Evolutionary conservation across 768 basidiomycete genomes (phyloP), one percentile per base, ranked within the genome.

Genomic region (Coprinopsis strossmayeri): DNA sequence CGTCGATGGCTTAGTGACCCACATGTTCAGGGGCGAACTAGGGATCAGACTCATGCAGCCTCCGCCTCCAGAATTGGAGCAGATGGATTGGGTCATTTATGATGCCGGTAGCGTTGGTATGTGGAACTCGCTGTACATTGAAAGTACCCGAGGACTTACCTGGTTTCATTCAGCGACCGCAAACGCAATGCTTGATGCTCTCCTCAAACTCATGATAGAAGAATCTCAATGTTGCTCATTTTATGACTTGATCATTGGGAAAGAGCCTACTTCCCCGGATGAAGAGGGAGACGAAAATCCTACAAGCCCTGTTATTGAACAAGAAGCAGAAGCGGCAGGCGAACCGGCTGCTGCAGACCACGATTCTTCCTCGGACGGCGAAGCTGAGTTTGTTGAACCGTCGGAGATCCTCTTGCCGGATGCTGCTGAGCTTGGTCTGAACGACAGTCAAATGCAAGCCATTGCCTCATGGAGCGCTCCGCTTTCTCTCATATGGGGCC

Each of bases 401-500:
- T 20, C 30, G 9, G 39, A 43, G 7, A 24, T 47, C 5, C 50
- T 46, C 3, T 34, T 55, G 15, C 50, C 47, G 24, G 51, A 57
- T n/a, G 51, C 56, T 10, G 43, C 51, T 13, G 20, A 45, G n/a
- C n/a, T n/a, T n/a, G n/a, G n/a, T 2, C 59, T 84, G 49, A 84
- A 84, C 48, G 66, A 62, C 11, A 84, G 81, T 57, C 84, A 86
- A 60, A 56, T 66, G 9, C 47, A 46, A 7, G 82, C 82, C 0
- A 70, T 83, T 21, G 54, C 57, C 15, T 73, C 77, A 0, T 74
- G 69, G 51, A 55, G 64, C 27, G 64, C 67, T 0, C 69, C 62
- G 9, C 57, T 83, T 24, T 75, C 79, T 25, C 57, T 85, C 34
- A 82, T 85, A 5, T 84, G 83, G 83, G 82, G 83, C 2, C 82